Evolutionary conservation across 805 yeast species (phyloP).

Genomic region (Teunomyces atbi): DNA sequence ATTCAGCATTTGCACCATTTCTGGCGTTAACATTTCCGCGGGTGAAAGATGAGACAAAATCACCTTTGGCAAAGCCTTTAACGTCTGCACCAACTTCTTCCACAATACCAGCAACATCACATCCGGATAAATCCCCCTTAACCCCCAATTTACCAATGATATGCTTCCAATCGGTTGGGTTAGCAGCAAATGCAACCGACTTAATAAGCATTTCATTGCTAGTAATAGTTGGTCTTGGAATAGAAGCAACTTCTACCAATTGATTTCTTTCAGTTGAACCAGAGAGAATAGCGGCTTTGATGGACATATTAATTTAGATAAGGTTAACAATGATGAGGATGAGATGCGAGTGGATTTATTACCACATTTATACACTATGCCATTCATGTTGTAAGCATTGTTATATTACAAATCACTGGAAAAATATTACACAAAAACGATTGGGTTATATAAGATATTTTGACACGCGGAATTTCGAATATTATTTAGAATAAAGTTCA

Average conservation of each 20-base stretch:
- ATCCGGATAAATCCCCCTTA: no score
- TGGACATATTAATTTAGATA: not conserved
- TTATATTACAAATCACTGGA: no score
- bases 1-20: constrained; percentile 62
- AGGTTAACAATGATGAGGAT: no score
- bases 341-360: not conserved
- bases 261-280: not conserved
- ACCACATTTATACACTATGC: not conserved
- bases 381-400: not conserved
- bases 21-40: constrained; percentile 51
- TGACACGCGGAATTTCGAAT: no score
- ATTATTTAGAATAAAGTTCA: no score
- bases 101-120: constrained; percentile 61
- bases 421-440: no score
- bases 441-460: no score
- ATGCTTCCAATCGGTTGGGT: constrained; percentile 75
- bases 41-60: constrained; percentile 50
- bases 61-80: constrained; percentile 33
- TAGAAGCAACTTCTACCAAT: constrained; percentile 18
- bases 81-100: constrained; percentile 50
- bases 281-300: not conserved
- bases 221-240: constrained; percentile 32
- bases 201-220: constrained; percentile 46
- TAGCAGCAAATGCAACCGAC: constrained; percentile 54
- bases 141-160: constrained; percentile 33